Conservation (phyloP, 192 early-diverging fungal genomes). For the Coemansia asiatica region DNA sequence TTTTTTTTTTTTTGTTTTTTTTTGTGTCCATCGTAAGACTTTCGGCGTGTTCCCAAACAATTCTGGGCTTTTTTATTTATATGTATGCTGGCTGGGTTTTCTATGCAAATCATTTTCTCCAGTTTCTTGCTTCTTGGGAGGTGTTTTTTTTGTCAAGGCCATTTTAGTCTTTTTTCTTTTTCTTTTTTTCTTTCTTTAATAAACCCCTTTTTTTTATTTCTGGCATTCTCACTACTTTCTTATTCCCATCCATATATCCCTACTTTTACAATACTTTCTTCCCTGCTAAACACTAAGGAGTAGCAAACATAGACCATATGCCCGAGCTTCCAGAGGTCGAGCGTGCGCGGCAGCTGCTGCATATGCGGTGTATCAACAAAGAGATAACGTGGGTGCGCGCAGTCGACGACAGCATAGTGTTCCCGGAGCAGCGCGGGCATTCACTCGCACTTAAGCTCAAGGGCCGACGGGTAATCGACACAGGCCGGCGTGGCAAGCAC, state of each 20-base stretch:
- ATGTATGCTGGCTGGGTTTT: background rate
- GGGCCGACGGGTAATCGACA: slow-evolving; percentile 58
- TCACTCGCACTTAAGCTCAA: slow-evolving; percentile 45
- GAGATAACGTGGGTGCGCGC: slow-evolving; percentile 54
- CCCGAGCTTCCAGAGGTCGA: slow-evolving; percentile 78
- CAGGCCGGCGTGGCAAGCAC: slow-evolving; percentile 73
- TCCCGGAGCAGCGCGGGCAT: slow-evolving; percentile 25
- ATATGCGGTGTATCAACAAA: slow-evolving; percentile 56
- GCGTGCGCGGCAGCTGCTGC: slow-evolving; percentile 60
- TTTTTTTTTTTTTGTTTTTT: too few species aligned
- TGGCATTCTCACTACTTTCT: too few species aligned
- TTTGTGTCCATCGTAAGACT: background rate
- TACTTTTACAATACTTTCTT: background rate
- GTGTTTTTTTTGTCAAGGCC: too few species aligned
- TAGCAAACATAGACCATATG: slow-evolving; percentile 56
- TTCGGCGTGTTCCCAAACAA: background rate
- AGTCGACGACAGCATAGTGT: slow-evolving; percentile 58
- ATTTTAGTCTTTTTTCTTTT: slow-evolving; percentile 1
- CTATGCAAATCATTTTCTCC: background rate
- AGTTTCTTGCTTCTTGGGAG: too few species aligned
- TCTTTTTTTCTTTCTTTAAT: background rate
- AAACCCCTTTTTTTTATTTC: background rate
- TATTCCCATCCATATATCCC: background rate
- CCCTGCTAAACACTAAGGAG: too few species aligned
- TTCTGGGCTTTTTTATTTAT: background rate